These are phyloP conservation scores for Cardamine resedifolia DNA, from an alignment of 345 rosid genomes.

Conservation along the genomic window DNA sequence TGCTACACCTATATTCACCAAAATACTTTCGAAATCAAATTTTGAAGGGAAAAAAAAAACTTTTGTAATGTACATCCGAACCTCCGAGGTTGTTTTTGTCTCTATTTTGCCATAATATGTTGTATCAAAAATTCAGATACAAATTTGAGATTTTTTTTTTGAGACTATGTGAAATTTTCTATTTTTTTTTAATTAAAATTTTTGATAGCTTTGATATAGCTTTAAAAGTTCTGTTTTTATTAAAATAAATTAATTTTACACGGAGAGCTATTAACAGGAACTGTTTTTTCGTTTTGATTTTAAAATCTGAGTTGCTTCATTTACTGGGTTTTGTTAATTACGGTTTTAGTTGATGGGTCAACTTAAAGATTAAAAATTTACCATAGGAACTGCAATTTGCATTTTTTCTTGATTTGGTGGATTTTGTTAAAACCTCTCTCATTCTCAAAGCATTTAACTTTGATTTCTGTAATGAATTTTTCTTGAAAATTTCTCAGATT, in stretches of 20 bases:
- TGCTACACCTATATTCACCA: background rate
- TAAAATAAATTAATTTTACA: background rate
- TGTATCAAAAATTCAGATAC: background rate
- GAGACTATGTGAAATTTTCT: background rate
- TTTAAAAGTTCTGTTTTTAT: too few species aligned
- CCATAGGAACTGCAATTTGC: slow-evolving; percentile 49
- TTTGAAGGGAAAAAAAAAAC: background rate
- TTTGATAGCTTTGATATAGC: background rate
- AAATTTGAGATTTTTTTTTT: background rate
- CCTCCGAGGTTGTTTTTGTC: background rate
- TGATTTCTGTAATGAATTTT: slow-evolving; percentile 21
- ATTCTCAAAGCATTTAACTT: background rate
- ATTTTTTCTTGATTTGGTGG: slow-evolving; percentile 10
- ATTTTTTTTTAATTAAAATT: background rate
- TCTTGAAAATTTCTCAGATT: slow-evolving; percentile 48
- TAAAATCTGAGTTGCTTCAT: background rate
- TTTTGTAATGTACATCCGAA: background rate
- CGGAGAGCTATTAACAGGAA: slow-evolving; percentile 17
- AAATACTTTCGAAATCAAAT: background rate
- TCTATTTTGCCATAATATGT: background rate
- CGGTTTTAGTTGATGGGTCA: slow-evolving; percentile 38
- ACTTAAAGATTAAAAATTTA: slow-evolving; percentile 39
- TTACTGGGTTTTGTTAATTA: slow-evolving; percentile 4
- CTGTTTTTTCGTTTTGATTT: slow-evolving; percentile 1
- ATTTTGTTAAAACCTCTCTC: background rate